Evolutionary conservation across 345 rosid species (phyloP).

Genomic region (Eucalyptus leucophloia): DNA sequence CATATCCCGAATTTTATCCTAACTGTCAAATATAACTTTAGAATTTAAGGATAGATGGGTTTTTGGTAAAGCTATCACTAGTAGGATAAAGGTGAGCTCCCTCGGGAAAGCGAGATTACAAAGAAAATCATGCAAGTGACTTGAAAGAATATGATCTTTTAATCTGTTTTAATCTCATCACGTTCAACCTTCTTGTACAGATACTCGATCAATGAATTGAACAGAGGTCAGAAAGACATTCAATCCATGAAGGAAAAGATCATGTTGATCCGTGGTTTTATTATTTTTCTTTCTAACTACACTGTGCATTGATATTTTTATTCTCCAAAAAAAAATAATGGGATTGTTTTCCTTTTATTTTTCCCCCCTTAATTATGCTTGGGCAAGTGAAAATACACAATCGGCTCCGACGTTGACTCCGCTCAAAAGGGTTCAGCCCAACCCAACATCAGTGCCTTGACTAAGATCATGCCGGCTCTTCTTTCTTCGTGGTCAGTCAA

Average conservation of each 20-base stretch:
- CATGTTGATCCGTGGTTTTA: neutral
- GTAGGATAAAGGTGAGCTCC: neutral
- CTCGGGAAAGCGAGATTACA: accelerated
- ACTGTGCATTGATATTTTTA: neutral
- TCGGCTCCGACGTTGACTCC: neutral
- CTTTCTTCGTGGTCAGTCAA: neutral
- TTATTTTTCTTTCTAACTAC: neutral
- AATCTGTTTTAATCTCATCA: neutral
- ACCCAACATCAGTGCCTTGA: neutral
- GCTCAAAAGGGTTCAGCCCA: neutral
- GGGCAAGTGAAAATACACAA: neutral
- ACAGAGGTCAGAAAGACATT: neutral
- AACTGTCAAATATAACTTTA: accelerated
- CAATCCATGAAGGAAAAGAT: neutral
- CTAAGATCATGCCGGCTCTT: neutral
- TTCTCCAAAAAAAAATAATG: neutral
- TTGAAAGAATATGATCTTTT: neutral
- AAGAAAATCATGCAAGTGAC: neutral
- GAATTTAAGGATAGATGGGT: accelerated
- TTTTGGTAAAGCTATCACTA: neutral
- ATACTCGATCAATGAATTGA: neutral
- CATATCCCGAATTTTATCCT: too few relatives aligned
- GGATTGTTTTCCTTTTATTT: neutral
- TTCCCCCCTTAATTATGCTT: neutral
- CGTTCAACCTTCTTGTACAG: neutral